Evolutionary conservation across 176 grass and related monocot genomes (phyloP), one percentile per base, ranked within the genome.

Genomic region (Poa annua): DNA sequence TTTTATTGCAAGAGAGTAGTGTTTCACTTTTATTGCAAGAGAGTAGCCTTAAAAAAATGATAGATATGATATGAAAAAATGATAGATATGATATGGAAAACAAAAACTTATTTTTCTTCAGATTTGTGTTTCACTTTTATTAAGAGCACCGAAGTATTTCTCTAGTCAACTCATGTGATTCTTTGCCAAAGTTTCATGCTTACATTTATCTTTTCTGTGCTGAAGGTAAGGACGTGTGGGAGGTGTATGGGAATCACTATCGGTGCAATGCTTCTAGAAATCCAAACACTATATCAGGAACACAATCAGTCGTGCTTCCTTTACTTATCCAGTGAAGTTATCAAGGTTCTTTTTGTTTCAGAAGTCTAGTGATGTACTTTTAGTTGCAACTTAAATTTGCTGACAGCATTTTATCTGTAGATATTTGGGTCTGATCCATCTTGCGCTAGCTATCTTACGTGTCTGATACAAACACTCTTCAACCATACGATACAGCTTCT

Each of bases 261-360:
- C 14, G 93, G 90, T 85, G 93, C 91, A 82, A 96, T 99, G 85
- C 93, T 96, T 24, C 89, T 90, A 92, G 97, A 99, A 81, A 89
- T 99, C 49, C 89, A 99, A 89, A 80, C 81, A 60, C 88, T 99
- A 65, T 99, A 94, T 88, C 97, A 96, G 81, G 89, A 94, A 71
- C 93, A 96, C 65, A 96, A 94, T 84, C 97, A 99, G 53, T 92
- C 91, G 64, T 99, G 97, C 81, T 99, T 99, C 74, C 88, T 99
- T 87, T 96, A 99, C 81, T 60, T 99, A 47, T 99, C 97, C 60
- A 99, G 97, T 89, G 97, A 99, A 99, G 91, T 99, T 90, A 99
- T 99, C 85, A 99, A 99, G 93, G 93, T 99, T 66, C 47, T 86
- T 64, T 53, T n/a, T 20, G 52, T 65, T 60, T 57, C 11, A 21